phyloP scores from a whole-genome alignment of 371 early-diverging fungal species.

The Mucor sp. region DNA sequence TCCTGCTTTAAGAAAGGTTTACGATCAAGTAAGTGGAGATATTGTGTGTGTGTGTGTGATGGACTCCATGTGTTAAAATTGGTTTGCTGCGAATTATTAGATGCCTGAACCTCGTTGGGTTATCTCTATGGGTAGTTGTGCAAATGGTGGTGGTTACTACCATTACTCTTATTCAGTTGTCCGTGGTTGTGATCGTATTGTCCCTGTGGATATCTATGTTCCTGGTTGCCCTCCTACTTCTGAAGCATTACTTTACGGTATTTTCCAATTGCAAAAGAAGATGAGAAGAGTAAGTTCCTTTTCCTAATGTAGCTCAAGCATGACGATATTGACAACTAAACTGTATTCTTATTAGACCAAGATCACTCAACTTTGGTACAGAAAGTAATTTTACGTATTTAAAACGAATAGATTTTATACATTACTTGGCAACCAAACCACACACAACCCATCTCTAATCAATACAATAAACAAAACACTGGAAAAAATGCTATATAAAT shows the following conservation, averaged over 20 bases:
- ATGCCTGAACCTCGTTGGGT: slow-evolving; percentile 99
- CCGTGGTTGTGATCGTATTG: slow-evolving; percentile 94
- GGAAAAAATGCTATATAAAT: not conserved
- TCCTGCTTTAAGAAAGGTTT: slow-evolving; percentile 95
- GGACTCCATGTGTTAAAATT: not conserved
- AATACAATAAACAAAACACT: slow-evolving; percentile 3
- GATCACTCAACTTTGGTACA: slow-evolving; percentile 62
- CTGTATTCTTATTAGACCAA: slow-evolving; percentile 34
- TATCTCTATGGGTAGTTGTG: slow-evolving; percentile 98
- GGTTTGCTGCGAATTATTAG: slow-evolving; percentile 32
- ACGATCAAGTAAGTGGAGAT: slow-evolving; percentile 72
- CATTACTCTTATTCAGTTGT: slow-evolving; percentile 98
- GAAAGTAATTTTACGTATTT: slow-evolving; percentile 40
- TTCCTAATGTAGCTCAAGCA: not conserved
- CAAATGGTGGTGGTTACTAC: slow-evolving; percentile 99
- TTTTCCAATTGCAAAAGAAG: slow-evolving; percentile 97
- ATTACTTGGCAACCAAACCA: not conserved
- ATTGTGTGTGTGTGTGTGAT: not conserved
- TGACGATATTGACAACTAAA: not conserved
- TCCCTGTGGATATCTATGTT: slow-evolving; percentile 96
- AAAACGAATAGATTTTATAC: slow-evolving; percentile 2
- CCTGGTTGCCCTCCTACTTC: slow-evolving; percentile 99
- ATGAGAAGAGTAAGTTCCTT: slow-evolving; percentile 71
- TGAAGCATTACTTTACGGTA: slow-evolving; percentile 95
- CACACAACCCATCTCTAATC: not conserved